Evolutionary conservation across 2,329 filamentous ascomycete genomes (phyloP).

Genomic region (Cryphonectria nitschkei): DNA sequence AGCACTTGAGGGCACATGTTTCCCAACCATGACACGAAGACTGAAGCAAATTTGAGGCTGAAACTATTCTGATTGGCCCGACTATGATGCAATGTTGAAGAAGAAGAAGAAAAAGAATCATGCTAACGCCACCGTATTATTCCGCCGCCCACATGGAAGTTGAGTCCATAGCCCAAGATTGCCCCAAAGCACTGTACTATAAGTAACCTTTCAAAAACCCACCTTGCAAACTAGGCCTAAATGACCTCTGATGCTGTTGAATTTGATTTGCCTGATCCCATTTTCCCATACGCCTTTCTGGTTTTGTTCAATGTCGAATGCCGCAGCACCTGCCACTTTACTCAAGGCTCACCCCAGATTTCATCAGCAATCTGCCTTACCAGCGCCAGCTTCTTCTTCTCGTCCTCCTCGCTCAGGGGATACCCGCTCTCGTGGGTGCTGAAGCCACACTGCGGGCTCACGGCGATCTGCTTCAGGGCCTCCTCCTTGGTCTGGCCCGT

Average conservation of each 20-base stretch:
- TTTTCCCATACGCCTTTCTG: neutral
- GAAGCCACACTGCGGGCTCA: constrained; percentile 75
- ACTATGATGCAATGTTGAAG: neutral
- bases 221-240: constrained; percentile 11
- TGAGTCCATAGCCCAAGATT: constrained; percentile 28
- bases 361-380: constrained; percentile 74
- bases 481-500: constrained; percentile 66
- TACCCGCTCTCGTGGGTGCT: constrained; percentile 77
- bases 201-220: constrained; percentile 9
- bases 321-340: constrained; percentile 43
- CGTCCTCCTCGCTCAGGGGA: constrained; percentile 67
- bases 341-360: constrained; percentile 62
- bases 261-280: neutral
- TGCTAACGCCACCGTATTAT: neutral
- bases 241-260: constrained; percentile 29
- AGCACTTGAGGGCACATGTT: no score
- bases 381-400: constrained; percentile 73
- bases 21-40: neutral
- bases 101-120: neutral
- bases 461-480: constrained; percentile 67
- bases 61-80: neutral
- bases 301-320: neutral
- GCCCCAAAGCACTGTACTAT: neutral
- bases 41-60: neutral
- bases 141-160: constrained; percentile 26